Percentiles rank a stretch among this genome's conserved stretches.
These are phyloP conservation scores for Phoma sp. DNA, from an alignment of 2,329 filamentous ascomycete species.

Conservation along the genomic window DNA sequence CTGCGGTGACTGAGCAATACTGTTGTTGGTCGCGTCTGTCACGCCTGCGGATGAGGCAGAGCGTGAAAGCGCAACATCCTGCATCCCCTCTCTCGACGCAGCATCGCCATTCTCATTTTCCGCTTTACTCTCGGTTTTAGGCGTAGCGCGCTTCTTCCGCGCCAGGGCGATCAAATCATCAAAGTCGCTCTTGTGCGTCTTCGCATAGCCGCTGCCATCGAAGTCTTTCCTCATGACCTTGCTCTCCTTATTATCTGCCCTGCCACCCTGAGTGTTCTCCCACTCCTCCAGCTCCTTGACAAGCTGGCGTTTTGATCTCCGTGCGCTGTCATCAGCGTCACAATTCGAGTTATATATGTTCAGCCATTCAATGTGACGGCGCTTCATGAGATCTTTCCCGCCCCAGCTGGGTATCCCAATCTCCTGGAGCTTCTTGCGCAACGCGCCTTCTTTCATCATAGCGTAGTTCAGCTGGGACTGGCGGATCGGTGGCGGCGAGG, in stretches of 20 bases:
- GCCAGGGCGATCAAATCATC: conserved; percentile 80
- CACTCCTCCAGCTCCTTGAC: conserved; percentile 81
- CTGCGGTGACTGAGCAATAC: too few species aligned
- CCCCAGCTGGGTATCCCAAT: conserved; percentile 78
- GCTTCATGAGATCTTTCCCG: conserved; percentile 71
- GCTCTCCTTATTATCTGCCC: conserved; percentile 48
- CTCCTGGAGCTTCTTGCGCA: conserved; percentile 82
- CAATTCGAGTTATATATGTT: conserved; percentile 98
- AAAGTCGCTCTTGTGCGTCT: conserved; percentile 76
- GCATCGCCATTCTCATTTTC: conserved; percentile 1
- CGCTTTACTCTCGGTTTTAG: conserved; percentile 32
- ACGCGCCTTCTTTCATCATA: conserved; percentile 76
- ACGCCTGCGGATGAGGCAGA: neutral
- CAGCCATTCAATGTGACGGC: conserved; percentile 88
- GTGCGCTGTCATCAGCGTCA: conserved; percentile 71
- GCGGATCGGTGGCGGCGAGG: conserved; percentile 48
- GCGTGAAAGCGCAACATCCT: neutral
- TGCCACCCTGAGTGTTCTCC: conserved; percentile 81
- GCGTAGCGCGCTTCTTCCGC: conserved; percentile 58
- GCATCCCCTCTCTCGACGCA: neutral
- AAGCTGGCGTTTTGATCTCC: conserved; percentile 71
- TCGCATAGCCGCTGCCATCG: conserved; percentile 76
- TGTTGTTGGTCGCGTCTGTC: neutral
- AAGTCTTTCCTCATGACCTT: conserved; percentile 85
- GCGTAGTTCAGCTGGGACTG: conserved; percentile 84